Base-by-base conservation (phyloP, 169 alveolate genomes). In the Cryptosporidium canis region DNA sequence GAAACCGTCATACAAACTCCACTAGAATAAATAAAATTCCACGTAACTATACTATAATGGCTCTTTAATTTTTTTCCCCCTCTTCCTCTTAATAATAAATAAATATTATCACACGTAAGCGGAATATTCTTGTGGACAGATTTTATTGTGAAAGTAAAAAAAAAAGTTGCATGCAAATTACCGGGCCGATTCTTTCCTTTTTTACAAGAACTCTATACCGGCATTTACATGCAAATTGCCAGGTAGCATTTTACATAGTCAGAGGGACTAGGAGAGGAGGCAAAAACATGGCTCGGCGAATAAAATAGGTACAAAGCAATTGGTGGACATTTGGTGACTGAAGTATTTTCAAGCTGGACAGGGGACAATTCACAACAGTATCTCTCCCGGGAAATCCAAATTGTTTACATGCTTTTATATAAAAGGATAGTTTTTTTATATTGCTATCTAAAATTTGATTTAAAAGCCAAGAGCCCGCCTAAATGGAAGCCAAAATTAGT, bases 51-150 rank as follows among this genome's bases (percentile, higher is more conserved):
- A n/a, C n/a, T n/a, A n/a, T n/a, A n/a, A n/a, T n/a, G n/a, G n/a
- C n/a, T n/a, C n/a, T n/a, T n/a, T n/a, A 29, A 4, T 0, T 6
- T 18, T 31, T 66, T 16, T 12, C 56, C 0, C 12, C 55, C 24
- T 58, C 29, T 27, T 27, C 29, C 31, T 29, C 27, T 56, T 56
- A 11, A 55, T 8, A 21, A 24, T 55, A 21, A 55, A 55, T 5
- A n/a, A 11, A 33, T 6, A 35, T 61, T n/a, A n/a, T 24, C 41
- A 61, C 68, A 61, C 68, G 68, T 61, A 61, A 61, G n/a, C 27
- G 14, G 33, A 61, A 14, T 16, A 61, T 61, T 7, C 14, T 18
- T 61, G 68, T 61, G 68, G 68, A 35, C 68, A 61, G 33, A 16
- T 24, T 61, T 61, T 61, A 3, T 61, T 6, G 2, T 0, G 0